Percentiles rank a stretch among this genome's conserved stretches.
phyloP scores from a whole-genome alignment of 2,329 filamentous ascomycete genomes.

The Fusarium sublunatum region DNA sequence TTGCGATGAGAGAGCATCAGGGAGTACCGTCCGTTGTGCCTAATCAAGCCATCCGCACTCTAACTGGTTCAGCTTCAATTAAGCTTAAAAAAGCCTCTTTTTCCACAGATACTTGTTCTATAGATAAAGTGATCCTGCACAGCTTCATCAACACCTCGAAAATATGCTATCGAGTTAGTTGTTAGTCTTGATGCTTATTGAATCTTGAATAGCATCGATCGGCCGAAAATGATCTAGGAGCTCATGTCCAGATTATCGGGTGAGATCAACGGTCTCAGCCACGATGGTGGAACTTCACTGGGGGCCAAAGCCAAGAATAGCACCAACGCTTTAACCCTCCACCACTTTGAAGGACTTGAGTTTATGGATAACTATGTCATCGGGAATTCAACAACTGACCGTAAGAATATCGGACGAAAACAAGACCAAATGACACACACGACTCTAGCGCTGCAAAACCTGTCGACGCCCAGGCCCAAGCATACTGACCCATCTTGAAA shows the following conservation, averaged over 20 bases:
- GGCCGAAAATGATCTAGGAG: no score
- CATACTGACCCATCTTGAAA: slow-evolving; percentile 5
- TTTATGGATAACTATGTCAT: neutral
- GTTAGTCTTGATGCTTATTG: neutral
- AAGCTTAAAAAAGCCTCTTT: no score
- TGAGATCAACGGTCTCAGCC: slow-evolving; percentile 17
- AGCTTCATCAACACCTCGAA: no score
- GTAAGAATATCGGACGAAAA: neutral
- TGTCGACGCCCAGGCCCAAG: neutral
- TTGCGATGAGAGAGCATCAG: no score
- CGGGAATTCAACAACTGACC: neutral
- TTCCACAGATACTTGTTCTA: no score
- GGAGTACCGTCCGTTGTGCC: no score
- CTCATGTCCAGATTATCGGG: no score
- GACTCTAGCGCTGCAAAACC: neutral
- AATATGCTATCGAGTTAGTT: no score
- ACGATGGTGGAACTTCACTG: slow-evolving; percentile 2
- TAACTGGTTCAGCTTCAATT: no score
- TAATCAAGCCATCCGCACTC: no score
- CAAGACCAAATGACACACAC: neutral
- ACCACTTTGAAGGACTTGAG: no score
- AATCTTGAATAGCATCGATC: neutral
- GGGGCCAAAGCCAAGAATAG: slow-evolving; percentile 8
- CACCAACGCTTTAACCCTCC: neutral
- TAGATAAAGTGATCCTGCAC: no score